phyloP scores from a whole-genome alignment of 139 green algal genomes.

The Trebouxia sp. region DNA sequence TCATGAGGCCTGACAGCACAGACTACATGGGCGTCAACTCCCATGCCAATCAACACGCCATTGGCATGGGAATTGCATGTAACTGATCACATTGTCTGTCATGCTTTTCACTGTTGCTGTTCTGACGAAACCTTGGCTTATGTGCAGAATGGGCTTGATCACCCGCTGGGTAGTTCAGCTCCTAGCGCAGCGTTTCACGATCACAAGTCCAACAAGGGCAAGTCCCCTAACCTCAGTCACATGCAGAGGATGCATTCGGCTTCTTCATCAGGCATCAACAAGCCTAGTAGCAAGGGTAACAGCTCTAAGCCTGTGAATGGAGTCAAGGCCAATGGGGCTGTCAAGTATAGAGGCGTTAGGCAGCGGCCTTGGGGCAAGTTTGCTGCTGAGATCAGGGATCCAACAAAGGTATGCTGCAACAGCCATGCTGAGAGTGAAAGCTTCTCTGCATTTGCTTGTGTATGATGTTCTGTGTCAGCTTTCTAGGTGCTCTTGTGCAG shows the following conservation, averaged over 20 bases:
- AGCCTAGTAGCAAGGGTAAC: background rate
- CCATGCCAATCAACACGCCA: too few species aligned
- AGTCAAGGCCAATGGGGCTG: background rate
- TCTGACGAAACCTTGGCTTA: too few species aligned
- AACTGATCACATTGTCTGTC: too few species aligned
- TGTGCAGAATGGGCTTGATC: conserved; percentile 10
- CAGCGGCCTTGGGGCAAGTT: conserved; percentile 88
- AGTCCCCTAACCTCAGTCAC: background rate
- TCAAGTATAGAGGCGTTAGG: conserved; percentile 72
- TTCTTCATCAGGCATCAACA: conserved; percentile 14
- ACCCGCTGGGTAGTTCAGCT: background rate
- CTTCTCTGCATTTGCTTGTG: background rate
- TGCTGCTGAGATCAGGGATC: conserved; percentile 82
- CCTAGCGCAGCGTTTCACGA: background rate
- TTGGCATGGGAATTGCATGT: too few species aligned
- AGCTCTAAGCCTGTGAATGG: background rate
- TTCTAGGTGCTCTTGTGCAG: too few species aligned
- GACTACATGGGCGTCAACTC: too few species aligned
- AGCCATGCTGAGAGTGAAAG: background rate
- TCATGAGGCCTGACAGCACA: too few species aligned
- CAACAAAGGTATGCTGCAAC: conserved; percentile 42
- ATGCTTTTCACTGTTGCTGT: too few species aligned
- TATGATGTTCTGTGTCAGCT: too few species aligned
- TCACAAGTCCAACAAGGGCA: background rate
- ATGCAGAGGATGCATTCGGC: conserved; percentile 22